A percentile compares a stretch with the other conserved stretches of the same genome.
Conservation (phyloP, 1,284 basidiomycete genomes). For the Amylostereum areolatum region DNA sequence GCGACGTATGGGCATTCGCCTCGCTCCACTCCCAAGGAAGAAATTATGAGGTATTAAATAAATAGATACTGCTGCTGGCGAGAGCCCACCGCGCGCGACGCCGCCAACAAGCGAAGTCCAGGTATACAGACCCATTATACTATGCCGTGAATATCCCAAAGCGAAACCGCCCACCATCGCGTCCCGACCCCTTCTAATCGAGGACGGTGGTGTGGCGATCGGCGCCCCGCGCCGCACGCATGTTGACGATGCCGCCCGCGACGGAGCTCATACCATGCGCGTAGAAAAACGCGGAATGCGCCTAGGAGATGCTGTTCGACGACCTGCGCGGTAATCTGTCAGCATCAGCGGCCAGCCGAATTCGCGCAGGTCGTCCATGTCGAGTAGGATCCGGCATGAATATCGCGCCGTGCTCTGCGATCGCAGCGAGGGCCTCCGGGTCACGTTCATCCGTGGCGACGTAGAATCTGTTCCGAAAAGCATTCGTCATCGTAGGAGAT, state of each 20-base stretch:
- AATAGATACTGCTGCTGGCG: too few species aligned
- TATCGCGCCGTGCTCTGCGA: conserved; percentile 30
- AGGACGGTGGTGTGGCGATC: conserved; percentile 29
- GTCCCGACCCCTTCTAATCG: conserved; percentile 6
- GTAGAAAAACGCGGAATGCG: conserved; percentile 36
- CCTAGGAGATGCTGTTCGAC: conserved; percentile 38
- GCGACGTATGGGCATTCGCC: too few species aligned
- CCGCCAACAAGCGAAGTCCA: too few species aligned
- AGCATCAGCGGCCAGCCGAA: conserved; percentile 38
- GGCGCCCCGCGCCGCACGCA: conserved; percentile 30
- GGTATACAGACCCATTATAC: too few species aligned
- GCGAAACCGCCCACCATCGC: too few species aligned
- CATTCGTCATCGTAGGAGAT: neutral
- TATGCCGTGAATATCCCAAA: too few species aligned
- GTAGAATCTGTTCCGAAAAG: conserved; percentile 28
- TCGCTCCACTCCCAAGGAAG: too few species aligned
- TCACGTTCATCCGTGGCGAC: conserved; percentile 43
- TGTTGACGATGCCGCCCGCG: conserved; percentile 35
- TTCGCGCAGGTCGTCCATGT: conserved; percentile 29
- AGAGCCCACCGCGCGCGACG: too few species aligned
- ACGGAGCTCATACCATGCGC: conserved; percentile 38
- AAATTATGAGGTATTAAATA: too few species aligned
- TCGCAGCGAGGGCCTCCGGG: conserved; percentile 25
- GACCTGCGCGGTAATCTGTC: conserved; percentile 37
- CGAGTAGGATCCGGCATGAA: conserved; percentile 37